These are phyloP conservation scores for Diplodia corticola DNA, from an alignment of 2,329 filamentous ascomycete species.

Conservation along the genomic window DNA sequence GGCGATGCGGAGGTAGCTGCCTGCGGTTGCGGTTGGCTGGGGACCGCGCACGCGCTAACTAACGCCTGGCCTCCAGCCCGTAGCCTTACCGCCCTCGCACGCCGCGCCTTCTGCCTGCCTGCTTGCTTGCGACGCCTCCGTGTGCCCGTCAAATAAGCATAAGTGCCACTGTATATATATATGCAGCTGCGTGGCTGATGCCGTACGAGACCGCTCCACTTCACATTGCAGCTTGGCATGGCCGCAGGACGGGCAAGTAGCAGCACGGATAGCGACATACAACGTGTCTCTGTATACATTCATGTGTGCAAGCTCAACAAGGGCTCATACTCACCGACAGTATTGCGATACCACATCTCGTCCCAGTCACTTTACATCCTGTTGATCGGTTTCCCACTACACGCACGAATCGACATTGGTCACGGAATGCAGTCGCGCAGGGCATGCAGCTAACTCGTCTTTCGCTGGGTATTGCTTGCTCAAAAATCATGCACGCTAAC, in stretches of 20 bases:
- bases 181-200: background rate
- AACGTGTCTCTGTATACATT: too few species aligned
- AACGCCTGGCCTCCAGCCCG: background rate
- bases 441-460: background rate
- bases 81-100: slow-evolving; percentile 9
- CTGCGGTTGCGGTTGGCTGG: background rate
- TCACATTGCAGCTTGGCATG: too few species aligned
- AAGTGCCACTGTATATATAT: background rate
- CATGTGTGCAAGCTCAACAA: background rate
- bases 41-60: background rate
- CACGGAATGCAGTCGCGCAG: background rate
- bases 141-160: slow-evolving; percentile 9
- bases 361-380: background rate
- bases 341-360: background rate
- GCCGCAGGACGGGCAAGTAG: too few species aligned
- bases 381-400: background rate
- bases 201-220: background rate
- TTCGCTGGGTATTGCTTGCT: background rate
- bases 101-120: too few species aligned
- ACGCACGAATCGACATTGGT: background rate
- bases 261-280: background rate
- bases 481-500: background rate
- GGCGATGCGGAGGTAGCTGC: slow-evolving; percentile 17
- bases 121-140: background rate
- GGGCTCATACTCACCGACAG: too few species aligned